Conservation (phyloP, 2,329 filamentous ascomycete species). For the Colletotrichum higginsianum region DNA sequence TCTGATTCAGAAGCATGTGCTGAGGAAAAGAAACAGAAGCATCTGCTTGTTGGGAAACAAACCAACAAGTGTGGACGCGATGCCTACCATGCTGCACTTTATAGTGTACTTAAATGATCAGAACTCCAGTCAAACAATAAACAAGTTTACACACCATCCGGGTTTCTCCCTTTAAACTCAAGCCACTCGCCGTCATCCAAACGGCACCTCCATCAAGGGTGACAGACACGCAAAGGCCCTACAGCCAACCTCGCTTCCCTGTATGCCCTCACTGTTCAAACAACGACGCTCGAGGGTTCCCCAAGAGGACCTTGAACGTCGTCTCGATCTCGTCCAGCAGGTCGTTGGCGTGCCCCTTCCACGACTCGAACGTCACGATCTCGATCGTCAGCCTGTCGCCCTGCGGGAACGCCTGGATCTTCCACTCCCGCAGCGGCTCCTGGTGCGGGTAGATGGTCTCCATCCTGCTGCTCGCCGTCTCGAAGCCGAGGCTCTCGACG, state of each 20-base stretch:
- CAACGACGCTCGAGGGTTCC: slow-evolving; percentile 50
- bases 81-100: too few relatives aligned
- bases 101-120: not conserved
- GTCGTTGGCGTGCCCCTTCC: slow-evolving; percentile 65
- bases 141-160: too few relatives aligned
- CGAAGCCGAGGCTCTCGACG: slow-evolving; percentile 67
- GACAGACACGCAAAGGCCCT: not conserved
- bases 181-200: not conserved
- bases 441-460: slow-evolving; percentile 73
- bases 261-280: slow-evolving; percentile 44
- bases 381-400: slow-evolving; percentile 69
- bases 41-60: too few relatives aligned
- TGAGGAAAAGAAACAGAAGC: too few relatives aligned
- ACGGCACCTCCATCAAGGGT: not conserved
- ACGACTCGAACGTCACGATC: slow-evolving; percentile 72
- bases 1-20: too few relatives aligned
- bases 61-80: too few relatives aligned
- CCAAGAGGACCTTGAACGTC: slow-evolving; percentile 58
- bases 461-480: slow-evolving; percentile 56
- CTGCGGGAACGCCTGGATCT: slow-evolving; percentile 72
- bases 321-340: slow-evolving; percentile 65
- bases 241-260: not conserved
- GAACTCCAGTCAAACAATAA: slow-evolving; percentile 13
- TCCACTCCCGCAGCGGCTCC: slow-evolving; percentile 70
- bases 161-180: not conserved